Evolutionary conservation across 257 asterid species (phyloP).

Genomic region (Solanum tarijense): DNA sequence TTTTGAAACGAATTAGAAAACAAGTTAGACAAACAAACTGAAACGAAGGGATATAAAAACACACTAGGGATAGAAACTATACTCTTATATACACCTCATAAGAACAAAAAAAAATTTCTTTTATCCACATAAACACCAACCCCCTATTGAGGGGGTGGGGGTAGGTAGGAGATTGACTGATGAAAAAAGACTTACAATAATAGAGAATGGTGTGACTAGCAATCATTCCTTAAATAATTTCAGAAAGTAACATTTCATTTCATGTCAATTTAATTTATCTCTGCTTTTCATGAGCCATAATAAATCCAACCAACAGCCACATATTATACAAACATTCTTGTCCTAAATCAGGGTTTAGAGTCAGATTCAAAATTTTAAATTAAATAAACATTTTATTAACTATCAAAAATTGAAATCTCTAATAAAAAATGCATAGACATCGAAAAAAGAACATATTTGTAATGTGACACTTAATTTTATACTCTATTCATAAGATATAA

Average conservation of each 20-base stretch:
- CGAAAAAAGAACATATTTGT: neutral
- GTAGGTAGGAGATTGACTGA: neutral
- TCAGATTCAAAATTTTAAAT: neutral
- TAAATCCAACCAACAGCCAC: neutral
- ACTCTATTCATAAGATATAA: neutral
- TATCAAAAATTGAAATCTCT: neutral
- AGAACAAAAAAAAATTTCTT: neutral
- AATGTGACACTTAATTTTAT: neutral
- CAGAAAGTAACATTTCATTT: neutral
- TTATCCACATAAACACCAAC: neutral
- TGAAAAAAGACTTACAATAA: neutral
- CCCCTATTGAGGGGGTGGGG: neutral
- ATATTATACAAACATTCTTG: neutral
- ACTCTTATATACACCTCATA: neutral
- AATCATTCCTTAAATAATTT: neutral
- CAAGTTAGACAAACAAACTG: neutral
- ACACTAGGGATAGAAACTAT: neutral
- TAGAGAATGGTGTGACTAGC: neutral
- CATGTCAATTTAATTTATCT: neutral
- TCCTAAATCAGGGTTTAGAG: neutral
- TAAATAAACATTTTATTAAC: neutral
- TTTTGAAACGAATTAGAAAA: too few species aligned
- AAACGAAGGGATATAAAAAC: neutral
- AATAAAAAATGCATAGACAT: neutral
- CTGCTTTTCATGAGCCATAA: neutral